Base-by-base conservation (phyloP, 805 yeast genomes). In the Yarrowia porcina region DNA sequence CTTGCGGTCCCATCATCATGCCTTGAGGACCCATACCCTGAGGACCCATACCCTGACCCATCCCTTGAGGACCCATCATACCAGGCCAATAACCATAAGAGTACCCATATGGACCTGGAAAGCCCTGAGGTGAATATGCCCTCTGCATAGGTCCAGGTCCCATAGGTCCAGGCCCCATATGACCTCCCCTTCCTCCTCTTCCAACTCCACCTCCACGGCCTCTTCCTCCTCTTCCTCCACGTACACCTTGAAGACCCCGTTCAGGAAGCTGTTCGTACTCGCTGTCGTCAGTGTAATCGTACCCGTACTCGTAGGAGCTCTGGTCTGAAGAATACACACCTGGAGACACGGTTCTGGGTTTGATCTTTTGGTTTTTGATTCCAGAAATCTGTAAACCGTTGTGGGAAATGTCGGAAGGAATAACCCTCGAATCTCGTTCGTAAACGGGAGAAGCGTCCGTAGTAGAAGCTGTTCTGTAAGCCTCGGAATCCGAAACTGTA, bases 401-500 rank as follows among this genome's bases (percentile, higher is more conserved):
- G 21, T 52, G 25, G 3, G 60, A 52, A 27, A 52, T 36, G n/a
- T 52, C 60, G 5, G 60, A 52, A 12, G 60, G 60, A 15, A 52
- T 38, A 13, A 20, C n/a, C 13, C 49, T 36, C 2, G 61, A 41
- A 18, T 38, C 39, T 12, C 39, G 61, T 17, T 39, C 61, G 30
- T 56, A 36, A 6, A 36, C 33, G 8, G 61, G 61, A 11, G 61
- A 56, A 3, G 49, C 47, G 20, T 56, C 61, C 0, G 61, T 56
- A 11, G 61, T 11, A 6, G 61, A 32, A 4, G 38, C 47, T 3
- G 61, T 56, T 11, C 38, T n/a, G 30, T 56, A 56, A 7, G 49
- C 61, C n/a, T 56, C 61, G 4, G 61, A 39, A 15, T 56, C 61
- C 30, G 61, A 56, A 17, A 36, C 61, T 3, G 61, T 36, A 5